These are phyloP conservation scores for Agaricales sp. DNA, from an alignment of 1,284 basidiomycete species.

Conservation along the genomic window DNA sequence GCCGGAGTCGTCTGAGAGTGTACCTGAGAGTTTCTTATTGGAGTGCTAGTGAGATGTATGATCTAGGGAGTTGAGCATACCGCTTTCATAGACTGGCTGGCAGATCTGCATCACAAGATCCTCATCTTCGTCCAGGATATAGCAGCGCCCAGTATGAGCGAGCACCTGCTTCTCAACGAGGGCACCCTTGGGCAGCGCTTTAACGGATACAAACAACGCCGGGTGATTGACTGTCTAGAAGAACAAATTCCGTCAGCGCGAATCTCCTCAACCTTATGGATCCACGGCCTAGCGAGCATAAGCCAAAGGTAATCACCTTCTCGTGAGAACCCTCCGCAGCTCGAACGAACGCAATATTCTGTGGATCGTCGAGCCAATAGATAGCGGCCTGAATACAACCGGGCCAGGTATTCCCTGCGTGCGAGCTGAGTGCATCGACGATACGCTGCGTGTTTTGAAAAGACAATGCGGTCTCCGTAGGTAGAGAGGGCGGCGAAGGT, in stretches of 20 bases:
- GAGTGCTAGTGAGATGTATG: too few relatives aligned
- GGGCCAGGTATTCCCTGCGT: slow-evolving; percentile 48
- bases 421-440: slow-evolving; percentile 42
- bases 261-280: slow-evolving; percentile 9
- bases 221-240: slow-evolving; percentile 30
- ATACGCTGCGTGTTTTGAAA: slow-evolving; percentile 79
- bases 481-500: slow-evolving; percentile 47
- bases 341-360: slow-evolving; percentile 32
- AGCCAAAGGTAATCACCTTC: slow-evolving; percentile 13
- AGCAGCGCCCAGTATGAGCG: slow-evolving; percentile 51
- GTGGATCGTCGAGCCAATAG: slow-evolving; percentile 48
- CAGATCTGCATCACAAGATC: not conserved
- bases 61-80: too few relatives aligned
- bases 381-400: slow-evolving; percentile 52
- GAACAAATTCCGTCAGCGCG: too few relatives aligned
- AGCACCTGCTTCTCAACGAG: slow-evolving; percentile 64
- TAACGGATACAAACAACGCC: slow-evolving; percentile 55
- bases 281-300: slow-evolving; percentile 4
- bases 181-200: slow-evolving; percentile 70
- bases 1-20: not conserved
- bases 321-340: slow-evolving; percentile 27
- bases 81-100: too few relatives aligned
- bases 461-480: slow-evolving; percentile 61
- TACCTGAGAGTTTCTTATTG: too few relatives aligned
- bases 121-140: slow-evolving; percentile 33